Evolutionary conservation across 352 stramenopile genomes (phyloP), one percentile per base, ranked within the genome.

Genomic region (Pythium chondricola): DNA sequence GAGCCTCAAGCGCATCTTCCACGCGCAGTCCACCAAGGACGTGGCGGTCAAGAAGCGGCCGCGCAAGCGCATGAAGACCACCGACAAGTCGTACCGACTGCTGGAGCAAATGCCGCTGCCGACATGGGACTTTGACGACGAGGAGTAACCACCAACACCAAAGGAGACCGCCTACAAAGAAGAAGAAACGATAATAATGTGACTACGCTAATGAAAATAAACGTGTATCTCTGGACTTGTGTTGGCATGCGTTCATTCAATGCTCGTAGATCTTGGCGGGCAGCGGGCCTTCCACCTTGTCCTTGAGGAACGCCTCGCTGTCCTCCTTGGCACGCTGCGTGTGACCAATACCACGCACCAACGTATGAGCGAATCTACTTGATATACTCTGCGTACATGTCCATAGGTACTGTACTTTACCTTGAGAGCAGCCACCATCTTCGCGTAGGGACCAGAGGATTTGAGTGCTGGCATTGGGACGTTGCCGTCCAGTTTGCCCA

Each of bases 201-300:
- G n/a, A n/a, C n/a, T n/a, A n/a, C n/a, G n/a, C n/a, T n/a, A n/a
- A n/a, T n/a, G n/a, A n/a, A n/a, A n/a, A n/a, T n/a, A n/a, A n/a
- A n/a, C n/a, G n/a, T n/a, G n/a, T n/a, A n/a, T n/a, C n/a, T n/a
- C n/a, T n/a, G n/a, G n/a, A n/a, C n/a, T n/a, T n/a, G n/a, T n/a
- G n/a, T n/a, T n/a, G n/a, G n/a, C n/a, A n/a, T n/a, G 42, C 25
- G 27, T 52, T 35, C 6, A n/a, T 16, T 22, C 72, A 84, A 58
- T 78, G 61, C 54, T 82, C 75, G 50, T 83, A 81, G 30, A 87
- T 42, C 54, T 79, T 81, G 4, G 72, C 67, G 17, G 78, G 65
- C 41, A 88, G 68, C 2, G 80, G 80, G n/a, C 80, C 77, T 60
- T 92, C 80, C 30, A 85, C 74, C 43, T 84, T 82, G 63, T 92